A percentile compares a stretch with the other conserved stretches of the same genome.
phyloP scores from a whole-genome alignment of 495 filamentous ascomycete species.

The Talaromyces liani region DNA sequence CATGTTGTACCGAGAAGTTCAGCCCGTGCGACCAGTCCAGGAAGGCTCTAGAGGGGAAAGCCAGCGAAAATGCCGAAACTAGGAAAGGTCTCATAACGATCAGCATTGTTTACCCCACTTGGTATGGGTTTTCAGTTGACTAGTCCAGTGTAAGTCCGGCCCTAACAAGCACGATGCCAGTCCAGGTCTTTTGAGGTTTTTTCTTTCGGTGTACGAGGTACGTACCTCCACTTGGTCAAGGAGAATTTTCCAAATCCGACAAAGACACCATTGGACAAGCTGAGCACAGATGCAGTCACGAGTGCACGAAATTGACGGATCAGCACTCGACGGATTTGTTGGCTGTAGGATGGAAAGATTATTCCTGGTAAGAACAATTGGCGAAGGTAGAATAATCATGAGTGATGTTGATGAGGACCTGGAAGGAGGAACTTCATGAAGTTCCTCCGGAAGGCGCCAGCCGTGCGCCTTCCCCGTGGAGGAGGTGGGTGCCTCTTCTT shows the following conservation, averaged over 20 bases:
- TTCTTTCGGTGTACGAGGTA: background rate
- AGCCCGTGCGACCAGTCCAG: background rate
- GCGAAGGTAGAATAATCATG: background rate
- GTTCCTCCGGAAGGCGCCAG: background rate
- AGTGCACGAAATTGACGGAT: background rate
- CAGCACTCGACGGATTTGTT: background rate
- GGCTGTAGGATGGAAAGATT: background rate
- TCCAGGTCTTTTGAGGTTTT: background rate
- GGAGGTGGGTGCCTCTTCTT: background rate
- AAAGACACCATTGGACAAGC: background rate
- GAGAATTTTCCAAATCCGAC: background rate
- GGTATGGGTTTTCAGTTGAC: background rate
- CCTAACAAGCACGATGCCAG: background rate
- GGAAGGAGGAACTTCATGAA: background rate
- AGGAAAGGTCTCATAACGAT: slow-evolving; percentile 5
- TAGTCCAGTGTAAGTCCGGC: background rate
- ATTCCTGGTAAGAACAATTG: background rate
- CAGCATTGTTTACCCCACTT: background rate
- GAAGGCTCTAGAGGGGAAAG: background rate
- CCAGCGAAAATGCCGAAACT: slow-evolving; percentile 3
- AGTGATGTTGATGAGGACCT: too few relatives aligned
- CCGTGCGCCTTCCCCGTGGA: background rate
- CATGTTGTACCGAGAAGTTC: slow-evolving; percentile 1
- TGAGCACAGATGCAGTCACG: slow-evolving; percentile 5
- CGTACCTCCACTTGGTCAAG: slow-evolving; percentile 4